Conservation (phyloP, 2,329 filamentous ascomycete genomes). For the Fusarium clavum region DNA sequence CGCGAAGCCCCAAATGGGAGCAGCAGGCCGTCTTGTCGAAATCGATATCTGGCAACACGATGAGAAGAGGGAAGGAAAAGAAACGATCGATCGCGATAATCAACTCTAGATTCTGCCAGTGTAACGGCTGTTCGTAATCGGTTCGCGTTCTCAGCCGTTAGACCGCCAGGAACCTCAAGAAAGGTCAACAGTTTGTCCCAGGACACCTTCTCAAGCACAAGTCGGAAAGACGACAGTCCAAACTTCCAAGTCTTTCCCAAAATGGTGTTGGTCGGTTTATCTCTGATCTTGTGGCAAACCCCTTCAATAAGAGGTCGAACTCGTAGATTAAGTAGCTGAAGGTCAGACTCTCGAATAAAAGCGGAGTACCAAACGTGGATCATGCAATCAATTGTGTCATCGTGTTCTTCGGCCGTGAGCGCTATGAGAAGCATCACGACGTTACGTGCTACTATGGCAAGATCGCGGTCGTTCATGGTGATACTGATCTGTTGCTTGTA, state of each 20-base stretch:
- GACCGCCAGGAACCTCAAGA: background rate
- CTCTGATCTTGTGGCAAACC: background rate
- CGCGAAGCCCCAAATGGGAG: constrained; percentile 10
- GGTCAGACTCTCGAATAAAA: constrained; percentile 4
- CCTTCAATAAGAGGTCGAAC: constrained; percentile 1
- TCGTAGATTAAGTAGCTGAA: background rate
- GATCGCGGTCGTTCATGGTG: constrained; percentile 18
- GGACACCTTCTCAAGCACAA: background rate
- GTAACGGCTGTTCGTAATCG: background rate
- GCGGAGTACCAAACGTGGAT: constrained; percentile 28
- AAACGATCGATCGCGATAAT: background rate
- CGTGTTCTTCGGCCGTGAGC: background rate
- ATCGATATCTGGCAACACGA: background rate
- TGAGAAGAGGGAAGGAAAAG: background rate
- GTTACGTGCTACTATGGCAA: constrained; percentile 22
- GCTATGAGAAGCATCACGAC: constrained; percentile 14
- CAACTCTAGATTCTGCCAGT: background rate
- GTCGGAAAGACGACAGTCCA: background rate
- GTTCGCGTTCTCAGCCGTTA: background rate
- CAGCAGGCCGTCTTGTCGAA: constrained; percentile 13
- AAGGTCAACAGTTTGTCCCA: constrained; percentile 8
- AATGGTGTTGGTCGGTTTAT: rapidly evolving
- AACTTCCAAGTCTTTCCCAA: background rate
- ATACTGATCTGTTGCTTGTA: background rate
- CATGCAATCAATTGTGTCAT: constrained; percentile 6